These are phyloP conservation scores for Gastrolobium villosum DNA, from an alignment of 306 rosid genomes.

Conservation along the genomic window DNA sequence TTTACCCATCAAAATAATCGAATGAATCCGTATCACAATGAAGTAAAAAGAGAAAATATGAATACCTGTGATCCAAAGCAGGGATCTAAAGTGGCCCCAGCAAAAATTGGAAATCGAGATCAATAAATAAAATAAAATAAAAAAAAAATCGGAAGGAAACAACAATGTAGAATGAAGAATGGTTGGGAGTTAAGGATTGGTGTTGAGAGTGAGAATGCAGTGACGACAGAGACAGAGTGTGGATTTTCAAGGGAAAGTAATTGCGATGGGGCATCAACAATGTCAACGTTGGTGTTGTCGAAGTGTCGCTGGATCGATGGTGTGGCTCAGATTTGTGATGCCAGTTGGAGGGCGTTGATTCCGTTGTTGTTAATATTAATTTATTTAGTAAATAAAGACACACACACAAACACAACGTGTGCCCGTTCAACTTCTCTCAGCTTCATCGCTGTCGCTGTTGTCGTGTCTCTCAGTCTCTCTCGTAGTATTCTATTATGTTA, in stretches of 20 bases:
- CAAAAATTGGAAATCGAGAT: not conserved
- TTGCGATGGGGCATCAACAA: not conserved
- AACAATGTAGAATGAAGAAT: not conserved
- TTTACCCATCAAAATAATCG: not conserved
- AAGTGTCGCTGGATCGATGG: not conserved
- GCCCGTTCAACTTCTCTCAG: no score
- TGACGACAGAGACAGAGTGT: not conserved
- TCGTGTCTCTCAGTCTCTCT: no score
- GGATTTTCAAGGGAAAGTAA: not conserved
- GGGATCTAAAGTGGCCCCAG: conserved; percentile 30
- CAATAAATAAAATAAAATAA: not conserved
- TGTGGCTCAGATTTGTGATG: conserved; percentile 40
- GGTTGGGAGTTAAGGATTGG: not conserved
- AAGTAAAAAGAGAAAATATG: not conserved
- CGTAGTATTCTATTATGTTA: no score
- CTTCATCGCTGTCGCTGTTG: no score
- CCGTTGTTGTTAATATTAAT: conserved; percentile 34
- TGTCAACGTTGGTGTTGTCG: conserved; percentile 30
- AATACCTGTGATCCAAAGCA: conserved; percentile 43
- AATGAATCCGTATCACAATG: not conserved
- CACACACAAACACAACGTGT: no score
- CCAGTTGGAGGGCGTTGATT: conserved; percentile 46
- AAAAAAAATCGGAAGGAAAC: not conserved
- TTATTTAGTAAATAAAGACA: not conserved
- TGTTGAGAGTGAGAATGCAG: not conserved